Percentiles rank a stretch among this genome's conserved stretches.
phyloP scores from a whole-genome alignment of 208 protist genomes.

The Trypanosoma melophagium region DNA sequence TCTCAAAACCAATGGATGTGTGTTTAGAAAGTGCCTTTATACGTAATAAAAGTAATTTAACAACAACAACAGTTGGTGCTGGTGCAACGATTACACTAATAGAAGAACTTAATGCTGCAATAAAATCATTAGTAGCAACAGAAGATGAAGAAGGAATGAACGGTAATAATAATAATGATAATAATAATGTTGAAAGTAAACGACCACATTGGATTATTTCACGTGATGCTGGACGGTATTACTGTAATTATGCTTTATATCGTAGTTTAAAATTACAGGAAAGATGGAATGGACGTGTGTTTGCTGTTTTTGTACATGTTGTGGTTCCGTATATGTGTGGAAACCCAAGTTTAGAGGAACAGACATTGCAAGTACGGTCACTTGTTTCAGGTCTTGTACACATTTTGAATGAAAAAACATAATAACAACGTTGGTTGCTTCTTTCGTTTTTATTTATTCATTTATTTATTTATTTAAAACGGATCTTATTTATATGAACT shows the following conservation, averaged over 20 bases:
- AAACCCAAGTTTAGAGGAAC: slow-evolving; percentile 20
- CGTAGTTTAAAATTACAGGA: slow-evolving; percentile 47
- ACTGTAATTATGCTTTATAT: slow-evolving; percentile 78
- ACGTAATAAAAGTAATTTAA: not conserved
- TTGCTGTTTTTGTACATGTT: slow-evolving; percentile 61
- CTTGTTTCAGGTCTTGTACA: slow-evolving; percentile 17
- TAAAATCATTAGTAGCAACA: not conserved
- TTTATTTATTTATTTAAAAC: slow-evolving; percentile 21
- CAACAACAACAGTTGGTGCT: too few relatives aligned
- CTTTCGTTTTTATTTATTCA: slow-evolving; percentile 23
- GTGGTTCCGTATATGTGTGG: slow-evolving; percentile 26
- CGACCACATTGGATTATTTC: slow-evolving; percentile 50
- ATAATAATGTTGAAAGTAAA: slow-evolving; percentile 21
- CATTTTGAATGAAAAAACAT: slow-evolving; percentile 7
- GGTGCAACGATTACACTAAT: slow-evolving; percentile 25
- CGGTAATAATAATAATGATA: not conserved
- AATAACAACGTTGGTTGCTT: not conserved
- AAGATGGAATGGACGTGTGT: slow-evolving; percentile 35
- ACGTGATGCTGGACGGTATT: slow-evolving; percentile 58
- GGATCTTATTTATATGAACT: too few relatives aligned
- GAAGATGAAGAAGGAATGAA: not conserved
- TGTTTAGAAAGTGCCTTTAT: slow-evolving; percentile 52
- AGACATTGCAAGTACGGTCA: slow-evolving; percentile 15
- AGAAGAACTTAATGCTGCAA: slow-evolving; percentile 31
- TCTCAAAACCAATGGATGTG: slow-evolving; percentile 27